Base-by-base conservation (phyloP, 805 yeast genomes). In the Torulaspora gathmanii region DNA sequence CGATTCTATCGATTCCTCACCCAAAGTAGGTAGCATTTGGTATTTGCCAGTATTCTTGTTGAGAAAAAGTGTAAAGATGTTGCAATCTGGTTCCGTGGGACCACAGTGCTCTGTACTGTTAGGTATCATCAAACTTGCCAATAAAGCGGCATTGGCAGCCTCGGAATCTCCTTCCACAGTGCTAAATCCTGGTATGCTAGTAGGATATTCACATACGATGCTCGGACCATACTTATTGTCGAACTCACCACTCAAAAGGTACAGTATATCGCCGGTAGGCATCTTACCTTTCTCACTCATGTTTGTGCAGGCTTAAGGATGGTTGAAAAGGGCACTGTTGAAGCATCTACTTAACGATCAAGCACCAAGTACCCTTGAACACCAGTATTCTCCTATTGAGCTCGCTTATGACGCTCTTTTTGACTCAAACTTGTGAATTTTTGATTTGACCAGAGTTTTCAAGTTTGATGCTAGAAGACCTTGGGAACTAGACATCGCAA, bases 161-260 rank as follows among this genome's bases (percentile, higher is more conserved):
- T n/a, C 20, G 26, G 23, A 23, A 13, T 31, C 33, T 3, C 59
- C 54, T 36, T 71, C 55, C 40, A 57, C 49, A 5, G 61, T 61
- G 58, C 56, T 61, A 38, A 64, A 62, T 1, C 72, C 71, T 0
- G 75, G 64, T 3, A 70, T 60, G 37, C 56, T 58, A 11, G 56
- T 46, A 0, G 95, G 91, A 41, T 75, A 72, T 56, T 82, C 89
- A 52, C 77, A 75, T 42, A 70, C 70, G 26, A 88, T 65, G 3
- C 77, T 69, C 0, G 93, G 82, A 0, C 96, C 96, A 44, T 78
- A 71, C 55, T 78, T 82, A 51, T 82, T 79, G 60, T 88, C 93
- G 61, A 88, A 89, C 64, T 85, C 90, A 1, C 91, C 85, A 5
- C 88, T 73, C 26, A 87, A 55, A 17, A 83, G 72, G 56, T 72